phyloP scores from a whole-genome alignment of 176 grass and related monocot species.

The Eragrostis curvula region DNA sequence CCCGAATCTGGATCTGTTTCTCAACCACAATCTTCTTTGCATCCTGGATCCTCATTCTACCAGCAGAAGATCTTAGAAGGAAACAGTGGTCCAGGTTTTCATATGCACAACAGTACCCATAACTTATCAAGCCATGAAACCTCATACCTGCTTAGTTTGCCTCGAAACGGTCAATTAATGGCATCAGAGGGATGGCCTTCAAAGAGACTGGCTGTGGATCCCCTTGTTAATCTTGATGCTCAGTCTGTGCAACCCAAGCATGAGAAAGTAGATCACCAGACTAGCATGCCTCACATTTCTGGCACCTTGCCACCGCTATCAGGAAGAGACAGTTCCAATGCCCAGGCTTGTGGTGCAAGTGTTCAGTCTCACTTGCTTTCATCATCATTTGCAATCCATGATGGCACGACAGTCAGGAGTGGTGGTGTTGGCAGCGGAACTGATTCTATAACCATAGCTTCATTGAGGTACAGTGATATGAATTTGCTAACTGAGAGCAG shows the following conservation, averaged over 20 bases:
- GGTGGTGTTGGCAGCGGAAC: conserved; percentile 43
- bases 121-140: conserved; percentile 78
- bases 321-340: conserved; percentile 54
- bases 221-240: conserved; percentile 48
- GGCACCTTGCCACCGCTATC: conserved; percentile 52
- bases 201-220: conserved; percentile 73
- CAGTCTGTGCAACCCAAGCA: conserved; percentile 51
- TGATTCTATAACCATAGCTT: conserved; percentile 66
- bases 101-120: conserved; percentile 62
- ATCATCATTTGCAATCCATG: conserved; percentile 66
- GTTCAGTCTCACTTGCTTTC: conserved; percentile 60
- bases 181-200: conserved; percentile 75
- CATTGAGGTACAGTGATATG: conserved; percentile 64
- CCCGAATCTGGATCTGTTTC: conserved; percentile 51
- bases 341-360: conserved; percentile 62
- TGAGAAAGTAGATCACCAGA: conserved; percentile 46
- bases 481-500: conserved; percentile 64
- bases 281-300: conserved; percentile 52
- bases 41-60: conserved; percentile 49
- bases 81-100: conserved; percentile 51
- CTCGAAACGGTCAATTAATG: conserved; percentile 55
- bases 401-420: conserved; percentile 50
- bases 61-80: conserved; percentile 60
- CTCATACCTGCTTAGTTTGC: conserved; percentile 60
- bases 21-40: conserved; percentile 54